These are phyloP conservation scores for Globisporangium okanoganense DNA, from an alignment of 352 stramenopile species.

Conservation along the genomic window DNA sequence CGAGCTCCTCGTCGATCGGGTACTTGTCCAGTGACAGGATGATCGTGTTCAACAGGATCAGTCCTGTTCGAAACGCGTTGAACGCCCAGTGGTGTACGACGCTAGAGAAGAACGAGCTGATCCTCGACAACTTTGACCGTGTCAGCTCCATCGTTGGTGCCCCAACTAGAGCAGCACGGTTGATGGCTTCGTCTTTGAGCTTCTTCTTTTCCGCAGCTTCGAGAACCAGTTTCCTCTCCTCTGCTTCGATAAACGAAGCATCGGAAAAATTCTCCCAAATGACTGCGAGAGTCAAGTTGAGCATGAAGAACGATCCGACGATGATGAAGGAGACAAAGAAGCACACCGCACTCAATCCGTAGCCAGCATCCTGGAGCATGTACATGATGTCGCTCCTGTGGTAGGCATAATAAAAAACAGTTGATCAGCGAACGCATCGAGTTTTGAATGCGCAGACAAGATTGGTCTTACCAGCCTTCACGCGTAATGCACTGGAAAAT, in stretches of 20 bases:
- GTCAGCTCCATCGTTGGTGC: background rate
- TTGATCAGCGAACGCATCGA: background rate
- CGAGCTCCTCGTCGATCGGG: conserved; percentile 36
- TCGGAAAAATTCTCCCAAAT: conserved; percentile 85
- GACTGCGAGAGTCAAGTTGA: conserved; percentile 89
- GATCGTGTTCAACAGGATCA: conserved; percentile 86
- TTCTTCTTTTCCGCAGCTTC: conserved; percentile 23
- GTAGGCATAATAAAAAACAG: background rate
- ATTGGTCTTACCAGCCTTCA: conserved; percentile 88
- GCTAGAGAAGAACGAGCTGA: conserved; percentile 16
- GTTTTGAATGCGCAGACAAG: background rate
- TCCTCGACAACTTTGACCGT: conserved; percentile 13
- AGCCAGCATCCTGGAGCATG: conserved; percentile 51
- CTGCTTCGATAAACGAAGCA: conserved; percentile 48
- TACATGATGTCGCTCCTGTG: conserved; percentile 64
- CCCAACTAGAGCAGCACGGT: conserved; percentile 4
- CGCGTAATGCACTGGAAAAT: conserved; percentile 91
- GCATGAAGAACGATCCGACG: conserved; percentile 88
- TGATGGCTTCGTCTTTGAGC: conserved; percentile 20
- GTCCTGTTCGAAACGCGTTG: conserved; percentile 34
- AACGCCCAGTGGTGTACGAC: conserved; percentile 59
- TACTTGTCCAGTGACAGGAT: conserved; percentile 83
- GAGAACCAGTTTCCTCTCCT: conserved; percentile 25
- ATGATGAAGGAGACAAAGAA: conserved; percentile 90
- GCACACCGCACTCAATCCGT: conserved; percentile 40